Evolutionary conservation across 768 basidiomycete genomes (phyloP).

Genomic region (Trametes villosa): DNA sequence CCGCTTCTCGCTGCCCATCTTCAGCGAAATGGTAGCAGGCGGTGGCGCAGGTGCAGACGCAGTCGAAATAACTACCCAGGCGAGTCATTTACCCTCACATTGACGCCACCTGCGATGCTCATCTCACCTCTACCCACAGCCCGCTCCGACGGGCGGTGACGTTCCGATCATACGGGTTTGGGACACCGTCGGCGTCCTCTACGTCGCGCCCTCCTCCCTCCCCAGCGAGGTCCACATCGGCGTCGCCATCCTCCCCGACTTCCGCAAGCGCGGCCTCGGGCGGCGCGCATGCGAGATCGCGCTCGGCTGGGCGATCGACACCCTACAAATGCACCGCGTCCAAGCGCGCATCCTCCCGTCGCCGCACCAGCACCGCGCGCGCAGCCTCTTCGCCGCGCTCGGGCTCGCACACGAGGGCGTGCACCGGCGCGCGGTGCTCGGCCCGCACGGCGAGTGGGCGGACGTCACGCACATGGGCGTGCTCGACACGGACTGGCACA

Average conservation of each 20-base stretch:
- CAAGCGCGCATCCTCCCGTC: conserved; percentile 52
- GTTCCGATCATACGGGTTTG: not conserved
- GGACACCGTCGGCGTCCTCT: conserved; percentile 28
- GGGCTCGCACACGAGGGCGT: conserved; percentile 70
- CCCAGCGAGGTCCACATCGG: conserved; percentile 59
- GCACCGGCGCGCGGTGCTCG: conserved; percentile 56
- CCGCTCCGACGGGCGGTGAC: not conserved
- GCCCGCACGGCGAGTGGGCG: conserved; percentile 39
- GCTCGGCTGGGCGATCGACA: conserved; percentile 52
- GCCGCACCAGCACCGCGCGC: conserved; percentile 45
- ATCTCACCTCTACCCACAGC: not conserved
- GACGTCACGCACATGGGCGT: conserved; percentile 31
- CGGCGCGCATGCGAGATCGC: conserved; percentile 49
- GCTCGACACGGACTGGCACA: conserved; percentile 32
- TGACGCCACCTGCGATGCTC: too few species aligned
- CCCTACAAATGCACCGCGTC: conserved; percentile 51
- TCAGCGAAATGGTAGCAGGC: not conserved
- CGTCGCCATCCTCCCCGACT: conserved; percentile 46
- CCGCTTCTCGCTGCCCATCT: not conserved
- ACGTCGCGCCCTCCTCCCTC: conserved; percentile 22
- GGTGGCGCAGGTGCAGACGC: too few species aligned
- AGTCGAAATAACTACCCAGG: too few species aligned
- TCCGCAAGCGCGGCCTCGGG: conserved; percentile 50
- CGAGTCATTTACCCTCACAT: too few species aligned
- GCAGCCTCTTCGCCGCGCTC: conserved; percentile 53